Conservation (phyloP, 345 rosid genomes). For the Syzygium aqueum region DNA sequence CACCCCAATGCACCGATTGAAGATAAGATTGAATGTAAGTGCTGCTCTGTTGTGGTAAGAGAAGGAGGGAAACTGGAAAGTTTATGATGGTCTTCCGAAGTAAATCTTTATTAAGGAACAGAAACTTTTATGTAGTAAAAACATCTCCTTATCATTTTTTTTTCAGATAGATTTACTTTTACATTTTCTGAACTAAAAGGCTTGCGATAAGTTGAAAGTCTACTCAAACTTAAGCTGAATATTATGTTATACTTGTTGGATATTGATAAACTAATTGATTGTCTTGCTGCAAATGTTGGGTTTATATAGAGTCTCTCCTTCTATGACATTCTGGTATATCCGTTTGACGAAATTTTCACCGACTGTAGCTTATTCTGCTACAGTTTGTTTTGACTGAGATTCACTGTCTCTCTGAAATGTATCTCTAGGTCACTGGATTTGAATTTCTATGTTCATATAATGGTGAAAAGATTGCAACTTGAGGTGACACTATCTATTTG, state of each 20-base stretch:
- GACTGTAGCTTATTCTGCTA: no score
- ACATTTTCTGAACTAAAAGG: neutral
- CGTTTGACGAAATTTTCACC: neutral
- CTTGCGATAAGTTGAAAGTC: neutral
- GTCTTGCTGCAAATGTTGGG: neutral
- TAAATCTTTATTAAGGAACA: neutral
- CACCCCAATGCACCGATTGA: conserved; percentile 97
- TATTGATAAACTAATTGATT: neutral
- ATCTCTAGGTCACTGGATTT: no score
- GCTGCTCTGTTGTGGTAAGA: neutral
- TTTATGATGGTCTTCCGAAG: neutral
- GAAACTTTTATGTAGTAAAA: neutral
- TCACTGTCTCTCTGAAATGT: no score
- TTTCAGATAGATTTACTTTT: neutral
- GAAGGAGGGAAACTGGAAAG: neutral
- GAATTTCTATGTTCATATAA: no score
- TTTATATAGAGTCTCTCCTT: neutral
- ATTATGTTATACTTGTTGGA: neutral
- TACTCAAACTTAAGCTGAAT: neutral
- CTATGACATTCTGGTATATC: neutral
- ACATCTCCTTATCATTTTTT: neutral
- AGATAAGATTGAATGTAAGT: conserved; percentile 85
- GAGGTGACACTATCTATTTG: no score
- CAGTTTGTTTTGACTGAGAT: no score
- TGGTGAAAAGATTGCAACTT: no score